Evolutionary conservation across 1,284 basidiomycete species (phyloP), one percentile per base, ranked within the genome.

Genomic region (Coniferiporia sulphurascens): DNA sequence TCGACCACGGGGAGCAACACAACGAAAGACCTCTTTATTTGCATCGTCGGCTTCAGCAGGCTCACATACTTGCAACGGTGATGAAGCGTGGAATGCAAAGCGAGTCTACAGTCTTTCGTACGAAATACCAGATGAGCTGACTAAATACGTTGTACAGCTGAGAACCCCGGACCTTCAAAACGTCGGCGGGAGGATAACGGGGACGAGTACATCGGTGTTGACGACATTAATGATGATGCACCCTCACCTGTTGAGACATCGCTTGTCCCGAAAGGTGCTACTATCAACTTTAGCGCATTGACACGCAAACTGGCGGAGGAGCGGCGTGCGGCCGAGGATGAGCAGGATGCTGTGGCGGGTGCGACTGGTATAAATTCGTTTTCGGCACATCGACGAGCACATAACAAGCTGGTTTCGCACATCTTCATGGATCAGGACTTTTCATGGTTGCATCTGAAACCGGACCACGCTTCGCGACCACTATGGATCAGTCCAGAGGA

Each of bases 401-500:
- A 91, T 70, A 84, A 90, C 67, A 79, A 72, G 44, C 78, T 91
- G 1, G 83, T 91, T 21, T 89, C 89, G 5, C 82, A 90, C 65
- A 86, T 92, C 51, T 91, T 91, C 72, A 81, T 81, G 74, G 81
- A 87, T 56, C 87, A 87, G 65, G 93, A 97, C 71, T 93, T 92
- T 66, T 88, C 89, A 3, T 91, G 84, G 80, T 74, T 95, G 48
- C 83, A 89, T 65, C 76, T 98, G 57, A 97, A 97, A 72, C 76
- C 83, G 3, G 95, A 98, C 75, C 95, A 98, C 71, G 79, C 85
- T 19, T 88, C 91, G 12, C 84, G 95, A 48, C 95, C 95, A 17
- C 76, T 98, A 22, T 98, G 94, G 93, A 96, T 98, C 64, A 91
- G 89, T 65, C 95, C 96, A 41, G 91, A 94, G 65, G 87, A 91